phyloP scores from a whole-genome alignment of 2,329 filamentous ascomycete genomes.

The Hymenoscyphus salicellus region DNA sequence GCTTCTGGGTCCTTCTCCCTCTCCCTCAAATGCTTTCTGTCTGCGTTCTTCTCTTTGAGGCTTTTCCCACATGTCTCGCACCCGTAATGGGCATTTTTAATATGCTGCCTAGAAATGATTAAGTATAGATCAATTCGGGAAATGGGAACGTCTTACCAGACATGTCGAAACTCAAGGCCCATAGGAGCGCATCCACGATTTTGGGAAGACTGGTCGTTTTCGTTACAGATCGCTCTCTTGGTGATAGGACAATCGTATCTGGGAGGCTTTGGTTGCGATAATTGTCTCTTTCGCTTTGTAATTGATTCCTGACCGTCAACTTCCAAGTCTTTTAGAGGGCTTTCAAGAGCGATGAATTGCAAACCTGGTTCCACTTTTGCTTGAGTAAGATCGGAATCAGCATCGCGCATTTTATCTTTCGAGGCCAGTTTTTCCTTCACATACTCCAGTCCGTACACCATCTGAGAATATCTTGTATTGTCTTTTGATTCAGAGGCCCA shows the following conservation, averaged over 20 bases:
- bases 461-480: too few relatives aligned
- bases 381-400: too few relatives aligned
- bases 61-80: neutral
- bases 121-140: neutral
- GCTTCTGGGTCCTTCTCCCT: neutral
- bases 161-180: neutral
- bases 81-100: neutral
- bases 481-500: too few relatives aligned
- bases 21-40: neutral
- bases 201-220: neutral
- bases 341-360: too few relatives aligned
- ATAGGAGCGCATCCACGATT: neutral
- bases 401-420: too few relatives aligned
- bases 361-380: too few relatives aligned
- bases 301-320: neutral
- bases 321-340: neutral
- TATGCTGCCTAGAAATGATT: neutral
- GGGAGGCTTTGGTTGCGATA: neutral
- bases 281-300: neutral
- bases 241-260: neutral
- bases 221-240: neutral
- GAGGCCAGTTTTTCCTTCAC: too few relatives aligned
- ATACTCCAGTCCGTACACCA: too few relatives aligned
- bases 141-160: neutral
- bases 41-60: neutral